Evolutionary conservation across 352 stramenopile genomes (phyloP).

Genomic region (Pythium monospermum): DNA sequence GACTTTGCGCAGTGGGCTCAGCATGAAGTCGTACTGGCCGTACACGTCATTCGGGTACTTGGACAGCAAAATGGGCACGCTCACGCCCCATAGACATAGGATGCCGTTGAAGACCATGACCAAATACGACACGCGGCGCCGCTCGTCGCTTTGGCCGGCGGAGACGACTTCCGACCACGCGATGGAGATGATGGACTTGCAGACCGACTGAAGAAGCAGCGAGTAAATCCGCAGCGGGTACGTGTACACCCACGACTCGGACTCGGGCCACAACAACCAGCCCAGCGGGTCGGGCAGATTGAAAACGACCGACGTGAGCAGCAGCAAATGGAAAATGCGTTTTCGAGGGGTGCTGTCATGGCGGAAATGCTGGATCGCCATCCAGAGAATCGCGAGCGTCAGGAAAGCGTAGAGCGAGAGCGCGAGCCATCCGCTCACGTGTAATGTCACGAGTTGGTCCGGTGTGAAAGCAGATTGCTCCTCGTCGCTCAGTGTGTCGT

Average conservation of each 20-base stretch:
- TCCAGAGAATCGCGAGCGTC: constrained; percentile 52
- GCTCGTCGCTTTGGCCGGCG: constrained; percentile 54
- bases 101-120: constrained; percentile 56
- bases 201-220: constrained; percentile 65
- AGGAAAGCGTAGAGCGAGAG: constrained; percentile 62
- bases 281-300: constrained; percentile 58
- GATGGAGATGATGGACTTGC: constrained; percentile 79
- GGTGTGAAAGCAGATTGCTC: constrained; percentile 13
- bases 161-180: constrained; percentile 80
- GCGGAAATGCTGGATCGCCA: constrained; percentile 55
- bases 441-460: constrained; percentile 40
- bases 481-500: neutral
- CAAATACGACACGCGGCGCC: constrained; percentile 43
- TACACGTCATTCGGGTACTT: constrained; percentile 48
- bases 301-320: constrained; percentile 58
- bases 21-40: constrained; percentile 66
- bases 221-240: constrained; percentile 66
- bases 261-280: constrained; percentile 57
- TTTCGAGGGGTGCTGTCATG: constrained; percentile 48
- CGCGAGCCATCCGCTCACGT: constrained; percentile 52
- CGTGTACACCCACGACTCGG: constrained; percentile 53
- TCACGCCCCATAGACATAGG: constrained; percentile 53
- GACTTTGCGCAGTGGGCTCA: constrained; percentile 36
- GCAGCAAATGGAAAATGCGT: constrained; percentile 65
- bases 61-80: constrained; percentile 45